Conservation (phyloP, 148 eudicot genomes). For the Fagopyrum esculentum region DNA sequence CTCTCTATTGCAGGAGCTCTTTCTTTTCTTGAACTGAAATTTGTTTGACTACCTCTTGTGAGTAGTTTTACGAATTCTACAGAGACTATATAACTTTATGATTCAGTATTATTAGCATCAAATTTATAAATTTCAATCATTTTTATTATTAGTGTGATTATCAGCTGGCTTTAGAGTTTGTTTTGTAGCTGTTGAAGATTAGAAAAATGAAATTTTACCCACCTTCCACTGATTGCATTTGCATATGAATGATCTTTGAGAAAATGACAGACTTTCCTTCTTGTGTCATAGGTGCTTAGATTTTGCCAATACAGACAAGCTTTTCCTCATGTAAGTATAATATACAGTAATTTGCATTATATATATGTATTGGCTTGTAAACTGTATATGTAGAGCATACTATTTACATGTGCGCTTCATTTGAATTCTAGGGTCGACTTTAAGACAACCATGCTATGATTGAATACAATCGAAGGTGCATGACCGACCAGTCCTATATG, state of each 20-base stretch:
- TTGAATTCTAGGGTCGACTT: neutral
- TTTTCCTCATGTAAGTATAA: no score
- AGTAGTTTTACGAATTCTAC: no score
- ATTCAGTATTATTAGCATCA: neutral
- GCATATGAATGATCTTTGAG: no score
- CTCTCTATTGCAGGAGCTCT: no score
- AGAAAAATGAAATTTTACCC: neutral
- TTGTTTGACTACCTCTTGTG: no score
- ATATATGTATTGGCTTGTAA: neutral
- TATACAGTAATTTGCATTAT: neutral
- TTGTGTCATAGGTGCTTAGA: no score
- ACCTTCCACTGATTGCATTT: neutral
- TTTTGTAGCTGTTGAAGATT: neutral
- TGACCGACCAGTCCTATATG: conserved; percentile 2
- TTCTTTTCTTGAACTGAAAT: no score
- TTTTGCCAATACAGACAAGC: no score
- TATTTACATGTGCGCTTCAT: conserved; percentile 1
- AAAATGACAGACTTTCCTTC: no score
- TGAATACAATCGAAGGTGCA: neutral
- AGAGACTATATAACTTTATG: no score
- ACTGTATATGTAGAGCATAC: neutral
- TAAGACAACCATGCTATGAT: neutral
- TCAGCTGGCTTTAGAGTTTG: neutral
- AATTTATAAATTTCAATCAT: neutral
- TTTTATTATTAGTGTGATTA: neutral